Percentiles rank a stretch among this genome's conserved stretches.
These are phyloP conservation scores for Paramyrothecium sp. DNA, from an alignment of 2,329 filamentous ascomycete species.

Conservation along the genomic window DNA sequence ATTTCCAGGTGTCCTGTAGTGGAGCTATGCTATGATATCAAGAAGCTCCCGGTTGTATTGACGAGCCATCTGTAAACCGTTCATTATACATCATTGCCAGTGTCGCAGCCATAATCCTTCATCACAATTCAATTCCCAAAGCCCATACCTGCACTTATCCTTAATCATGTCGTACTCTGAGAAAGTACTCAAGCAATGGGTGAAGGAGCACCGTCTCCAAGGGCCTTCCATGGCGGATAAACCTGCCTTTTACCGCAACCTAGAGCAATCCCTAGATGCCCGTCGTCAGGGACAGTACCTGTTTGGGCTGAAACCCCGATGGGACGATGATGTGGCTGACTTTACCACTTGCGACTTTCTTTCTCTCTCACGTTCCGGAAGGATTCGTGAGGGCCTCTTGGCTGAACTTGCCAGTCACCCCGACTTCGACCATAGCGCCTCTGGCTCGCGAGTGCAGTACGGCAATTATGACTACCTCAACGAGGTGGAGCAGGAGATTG, in stretches of 20 bases:
- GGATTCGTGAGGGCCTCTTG: constrained; percentile 44
- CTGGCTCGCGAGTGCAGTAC: constrained; percentile 62
- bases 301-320: constrained; percentile 17
- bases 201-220: neutral
- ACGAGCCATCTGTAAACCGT: too few species aligned
- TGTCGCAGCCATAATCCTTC: neutral
- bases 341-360: constrained; percentile 68
- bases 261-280: constrained; percentile 23
- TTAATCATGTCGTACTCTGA: neutral
- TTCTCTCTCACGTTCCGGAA: constrained; percentile 49
- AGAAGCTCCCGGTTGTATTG: too few species aligned
- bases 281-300: constrained; percentile 14
- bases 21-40: too few species aligned
- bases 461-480: constrained; percentile 59
- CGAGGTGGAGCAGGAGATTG: constrained; percentile 55
- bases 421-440: constrained; percentile 43
- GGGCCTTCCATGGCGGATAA: neutral
- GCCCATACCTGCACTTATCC: neutral
- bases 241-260: constrained; percentile 12
- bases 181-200: neutral
- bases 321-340: constrained; percentile 30
- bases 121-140: neutral
- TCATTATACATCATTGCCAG: neutral
- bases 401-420: constrained; percentile 25
- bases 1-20: too few species aligned